Evolutionary conservation across 164 flowering plant genomes (phyloP), one percentile per base, ranked within the genome.

Genomic region (Macadamia integrifolia): DNA sequence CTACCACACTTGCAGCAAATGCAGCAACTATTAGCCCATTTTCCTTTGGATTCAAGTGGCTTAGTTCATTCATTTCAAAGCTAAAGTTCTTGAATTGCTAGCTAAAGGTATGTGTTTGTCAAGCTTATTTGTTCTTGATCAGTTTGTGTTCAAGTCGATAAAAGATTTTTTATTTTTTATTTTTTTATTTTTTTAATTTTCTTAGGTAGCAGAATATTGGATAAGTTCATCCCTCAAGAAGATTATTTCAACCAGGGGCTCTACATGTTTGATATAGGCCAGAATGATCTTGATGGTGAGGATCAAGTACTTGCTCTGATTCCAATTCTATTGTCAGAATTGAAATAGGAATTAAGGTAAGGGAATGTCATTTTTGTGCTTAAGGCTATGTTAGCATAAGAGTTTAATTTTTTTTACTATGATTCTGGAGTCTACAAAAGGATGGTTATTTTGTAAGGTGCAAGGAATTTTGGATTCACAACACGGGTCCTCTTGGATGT

Each of bases 401-500:
- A 23, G 23, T 23, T 23, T 23, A 23, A 23, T 23, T 23, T 23
- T 23, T 23, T 23, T 23, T 23, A 23, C 23, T 23, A 23, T 23
- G 23, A 23, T 23, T 23, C 23, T 23, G 23, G 23, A 23, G 23
- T 23, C 23, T 23, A 23, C 23, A 23, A 23, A 23, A 23, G 23
- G 23, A 23, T 23, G 23, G 23, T 23, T 23, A 23, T 23, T 23
- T 23, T 23, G 23, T 23, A 23, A 80, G 98, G 96, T 46, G 99
- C 87, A 8, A 89, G 96, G 69, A 81, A 40, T 90, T 88, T 46
- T 94, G 99, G 99, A 83, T 94, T 70, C 99, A 94, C 66, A 94
- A 92, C 81, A 92, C 98, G 0, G 97, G 94, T 43, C 99, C 97
- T 13, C 83, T 90, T 6, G 99, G 98, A 55, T 90, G 98, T 83